A percentile compares a stretch with the other conserved stretches of the same genome.
These are phyloP conservation scores for Termitomyces sp. DNA, from an alignment of 768 basidiomycete genomes.

Conservation along the genomic window DNA sequence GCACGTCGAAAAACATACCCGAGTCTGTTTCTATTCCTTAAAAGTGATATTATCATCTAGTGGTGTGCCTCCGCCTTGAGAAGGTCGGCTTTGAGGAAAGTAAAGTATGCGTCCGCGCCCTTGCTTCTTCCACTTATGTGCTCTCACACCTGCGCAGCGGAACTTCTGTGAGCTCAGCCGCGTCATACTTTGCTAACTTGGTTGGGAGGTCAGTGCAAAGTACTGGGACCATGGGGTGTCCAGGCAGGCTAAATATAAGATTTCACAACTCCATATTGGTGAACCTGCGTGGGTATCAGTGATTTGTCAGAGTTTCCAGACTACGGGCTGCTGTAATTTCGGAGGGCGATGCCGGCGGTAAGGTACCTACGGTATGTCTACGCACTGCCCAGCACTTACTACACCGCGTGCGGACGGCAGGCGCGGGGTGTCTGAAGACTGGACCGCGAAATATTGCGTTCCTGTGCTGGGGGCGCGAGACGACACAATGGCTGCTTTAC, in stretches of 20 bases:
- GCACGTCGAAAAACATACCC: neutral
- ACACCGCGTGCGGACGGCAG: too few species aligned
- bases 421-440: too few species aligned
- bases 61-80: constrained; percentile 30
- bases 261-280: constrained; percentile 64
- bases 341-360: too few species aligned
- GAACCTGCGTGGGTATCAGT: too few species aligned
- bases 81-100: constrained; percentile 75
- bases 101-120: constrained; percentile 77
- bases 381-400: too few species aligned
- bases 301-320: too few species aligned
- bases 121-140: constrained; percentile 36
- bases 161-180: constrained; percentile 63
- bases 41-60: constrained; percentile 14
- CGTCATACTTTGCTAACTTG: constrained; percentile 85
- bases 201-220: constrained; percentile 84
- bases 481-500: too few species aligned
- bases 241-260: constrained; percentile 61
- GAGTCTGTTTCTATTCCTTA: constrained; percentile 15
- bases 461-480: too few species aligned
- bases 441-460: too few species aligned
- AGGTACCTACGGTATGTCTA: too few species aligned
- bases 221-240: constrained; percentile 68
- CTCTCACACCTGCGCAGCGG: constrained; percentile 29
- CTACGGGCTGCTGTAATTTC: too few species aligned